Conservation (phyloP, 495 filamentous ascomycete species). For the Staphylotrichum longicolle region DNA sequence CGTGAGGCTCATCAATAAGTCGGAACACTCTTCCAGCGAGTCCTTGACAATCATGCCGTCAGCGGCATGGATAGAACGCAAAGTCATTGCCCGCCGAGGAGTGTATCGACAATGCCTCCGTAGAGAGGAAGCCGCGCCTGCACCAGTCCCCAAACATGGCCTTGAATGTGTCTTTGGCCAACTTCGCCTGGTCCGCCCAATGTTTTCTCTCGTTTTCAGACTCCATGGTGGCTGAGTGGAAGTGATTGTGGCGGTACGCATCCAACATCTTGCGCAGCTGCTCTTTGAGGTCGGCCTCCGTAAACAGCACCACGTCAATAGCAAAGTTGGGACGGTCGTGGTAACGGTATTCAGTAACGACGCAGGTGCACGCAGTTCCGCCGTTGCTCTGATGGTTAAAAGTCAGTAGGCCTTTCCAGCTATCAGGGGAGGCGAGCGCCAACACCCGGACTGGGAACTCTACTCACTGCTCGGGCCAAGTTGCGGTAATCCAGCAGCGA, state of each 20-base stretch:
- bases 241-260: slow-evolving; percentile 34
- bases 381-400: slow-evolving; percentile 30
- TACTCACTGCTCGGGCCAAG: slow-evolving; percentile 37
- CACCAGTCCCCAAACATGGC: slow-evolving; percentile 30
- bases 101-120: slow-evolving; percentile 24
- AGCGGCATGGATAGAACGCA: slow-evolving; percentile 1
- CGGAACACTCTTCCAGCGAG: slow-evolving; percentile 27
- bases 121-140: not conserved
- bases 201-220: slow-evolving; percentile 24
- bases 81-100: slow-evolving; percentile 24
- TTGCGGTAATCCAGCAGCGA: slow-evolving; percentile 36
- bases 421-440: not conserved
- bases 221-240: slow-evolving; percentile 16
- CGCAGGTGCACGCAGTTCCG: slow-evolving; percentile 42
- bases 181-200: slow-evolving; percentile 25
- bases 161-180: slow-evolving; percentile 28
- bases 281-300: slow-evolving; percentile 28
- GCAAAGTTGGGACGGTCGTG: slow-evolving; percentile 34
- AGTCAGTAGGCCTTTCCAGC: not conserved
- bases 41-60: slow-evolving; percentile 5
- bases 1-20: slow-evolving; percentile 30
- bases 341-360: slow-evolving; percentile 42
- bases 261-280: slow-evolving; percentile 36
- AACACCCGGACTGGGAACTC: too few relatives aligned
- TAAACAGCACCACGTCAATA: slow-evolving; percentile 38